These are phyloP conservation scores for Fistulinella cinereoalba DNA, from an alignment of 1,284 basidiomycete species.

Conservation along the genomic window DNA sequence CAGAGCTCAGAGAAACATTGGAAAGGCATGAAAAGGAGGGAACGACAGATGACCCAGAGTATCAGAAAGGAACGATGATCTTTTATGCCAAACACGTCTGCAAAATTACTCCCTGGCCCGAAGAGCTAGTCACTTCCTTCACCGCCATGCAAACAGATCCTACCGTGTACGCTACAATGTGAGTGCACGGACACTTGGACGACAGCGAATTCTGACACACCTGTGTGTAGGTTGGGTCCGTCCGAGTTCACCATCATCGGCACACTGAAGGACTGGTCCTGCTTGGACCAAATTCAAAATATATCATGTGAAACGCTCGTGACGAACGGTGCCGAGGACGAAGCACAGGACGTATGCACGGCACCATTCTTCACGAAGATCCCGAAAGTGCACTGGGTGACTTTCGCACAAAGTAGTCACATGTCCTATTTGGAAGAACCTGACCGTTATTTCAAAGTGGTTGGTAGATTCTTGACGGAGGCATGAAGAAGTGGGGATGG, in stretches of 20 bases:
- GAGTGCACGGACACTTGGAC: background rate
- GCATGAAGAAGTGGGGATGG: background rate
- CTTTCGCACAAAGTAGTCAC: conserved; percentile 34
- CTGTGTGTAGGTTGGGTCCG: conserved; percentile 21
- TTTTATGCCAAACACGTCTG: conserved; percentile 25
- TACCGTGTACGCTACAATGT: conserved; percentile 18
- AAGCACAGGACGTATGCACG: conserved; percentile 30
- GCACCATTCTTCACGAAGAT: conserved; percentile 34
- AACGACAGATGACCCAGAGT: conserved; percentile 22
- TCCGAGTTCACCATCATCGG: conserved; percentile 33
- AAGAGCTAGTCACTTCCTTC: conserved; percentile 15
- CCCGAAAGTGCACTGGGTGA: conserved; percentile 34
- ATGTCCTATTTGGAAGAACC: conserved; percentile 13
- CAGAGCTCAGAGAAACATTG: conserved; percentile 18
- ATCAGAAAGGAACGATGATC: conserved; percentile 18
- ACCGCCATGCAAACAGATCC: conserved; percentile 13
- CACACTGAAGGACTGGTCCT: conserved; percentile 33
- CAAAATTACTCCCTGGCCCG: conserved; percentile 15
- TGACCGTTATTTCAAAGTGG: conserved; percentile 20
- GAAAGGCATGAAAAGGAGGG: conserved; percentile 23
- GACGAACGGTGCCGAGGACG: conserved; percentile 32
- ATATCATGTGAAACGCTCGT: conserved; percentile 36
- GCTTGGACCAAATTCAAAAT: conserved; percentile 31
- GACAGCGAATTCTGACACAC: background rate
- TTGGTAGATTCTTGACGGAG: background rate